A percentile compares a stretch with the other conserved stretches of the same genome.
These are phyloP conservation scores for Betula pendula DNA, from an alignment of 306 rosid genomes.

Conservation along the genomic window DNA sequence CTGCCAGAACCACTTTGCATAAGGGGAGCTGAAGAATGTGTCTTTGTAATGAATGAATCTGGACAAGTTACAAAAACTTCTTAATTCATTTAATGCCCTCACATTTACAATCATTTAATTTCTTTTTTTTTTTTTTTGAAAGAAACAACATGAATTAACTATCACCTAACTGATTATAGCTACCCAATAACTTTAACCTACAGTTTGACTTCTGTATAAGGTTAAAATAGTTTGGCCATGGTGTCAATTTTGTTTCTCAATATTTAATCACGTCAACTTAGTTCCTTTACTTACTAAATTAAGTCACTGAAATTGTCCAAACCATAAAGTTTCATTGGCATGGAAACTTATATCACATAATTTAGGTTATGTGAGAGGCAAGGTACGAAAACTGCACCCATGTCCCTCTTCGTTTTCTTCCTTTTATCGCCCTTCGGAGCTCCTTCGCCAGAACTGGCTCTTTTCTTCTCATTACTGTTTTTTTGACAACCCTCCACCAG, in stretches of 20 bases:
- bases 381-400: no score
- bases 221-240: neutral
- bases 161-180: neutral
- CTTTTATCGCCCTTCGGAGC: no score
- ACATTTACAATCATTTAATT: conserved; percentile 6
- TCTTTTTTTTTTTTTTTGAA: neutral
- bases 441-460: no score
- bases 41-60: conserved; percentile 75
- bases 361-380: neutral
- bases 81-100: conserved; percentile 20
- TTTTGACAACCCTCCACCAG: no score
- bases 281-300: neutral
- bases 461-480: no score
- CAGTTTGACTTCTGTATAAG: neutral
- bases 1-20: conserved; percentile 56
- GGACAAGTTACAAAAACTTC: conserved; percentile 37
- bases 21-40: conserved; percentile 67
- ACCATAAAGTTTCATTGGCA: neutral
- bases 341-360: neutral
- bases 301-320: neutral
- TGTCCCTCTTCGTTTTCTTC: no score
- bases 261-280: neutral
- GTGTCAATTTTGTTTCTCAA: neutral
- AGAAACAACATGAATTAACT: conserved; percentile 6
- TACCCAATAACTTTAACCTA: neutral